Base-by-base conservation (phyloP, 2,329 filamentous ascomycete species). In the Cordyceps cateniannulata region DNA sequence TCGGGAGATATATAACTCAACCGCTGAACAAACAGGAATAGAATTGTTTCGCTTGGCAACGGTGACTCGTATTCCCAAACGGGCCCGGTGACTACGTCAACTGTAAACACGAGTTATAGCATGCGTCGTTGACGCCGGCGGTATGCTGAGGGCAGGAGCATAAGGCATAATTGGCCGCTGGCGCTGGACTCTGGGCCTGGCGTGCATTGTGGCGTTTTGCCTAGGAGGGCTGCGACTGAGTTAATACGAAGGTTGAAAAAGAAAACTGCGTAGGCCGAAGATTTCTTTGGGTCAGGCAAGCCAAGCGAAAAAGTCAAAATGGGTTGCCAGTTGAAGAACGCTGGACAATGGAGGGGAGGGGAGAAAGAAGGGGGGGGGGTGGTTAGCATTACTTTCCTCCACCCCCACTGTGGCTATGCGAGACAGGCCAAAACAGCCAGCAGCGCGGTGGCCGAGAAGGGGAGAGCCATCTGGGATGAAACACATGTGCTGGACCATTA, bases 351-450 rank as follows among this genome's bases (percentile, higher is more conserved):
- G 14, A 49, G 24, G 18, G 14, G 24, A 27, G 12, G 45, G 24
- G 42, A 22, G 42, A n/a, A n/a, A 24, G 20, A 24, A 20, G 8
- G 18, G 22, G 50, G 27, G 32, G 49, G 20, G 49, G n/a, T n/a
- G 48, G 18, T n/a, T 7, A n/a, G n/a, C 22, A 53, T 42, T 53
- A 40, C n/a, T n/a, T n/a, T 7, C 22, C 6, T 3, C 35, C 35
- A n/a, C 51, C 51, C 51, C 51, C 51, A 54, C 40, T 57, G 54
- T 57, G 54, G 54, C 54, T 57, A 57, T 57, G 54, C 54, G 44
- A 57, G 54, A 57, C 42, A 48, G 32, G 42, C 54, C 54, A 38
- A 57, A 57, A 57, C 54, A n/a, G 48, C 44, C 22, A 38, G 3
- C 38, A 42, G 27, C 27, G 35, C 20, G 24, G 32, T 22, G 35